Conservation (phyloP, 2,329 filamentous ascomycete species). For the Purpureocillium takamizusanense region DNA sequence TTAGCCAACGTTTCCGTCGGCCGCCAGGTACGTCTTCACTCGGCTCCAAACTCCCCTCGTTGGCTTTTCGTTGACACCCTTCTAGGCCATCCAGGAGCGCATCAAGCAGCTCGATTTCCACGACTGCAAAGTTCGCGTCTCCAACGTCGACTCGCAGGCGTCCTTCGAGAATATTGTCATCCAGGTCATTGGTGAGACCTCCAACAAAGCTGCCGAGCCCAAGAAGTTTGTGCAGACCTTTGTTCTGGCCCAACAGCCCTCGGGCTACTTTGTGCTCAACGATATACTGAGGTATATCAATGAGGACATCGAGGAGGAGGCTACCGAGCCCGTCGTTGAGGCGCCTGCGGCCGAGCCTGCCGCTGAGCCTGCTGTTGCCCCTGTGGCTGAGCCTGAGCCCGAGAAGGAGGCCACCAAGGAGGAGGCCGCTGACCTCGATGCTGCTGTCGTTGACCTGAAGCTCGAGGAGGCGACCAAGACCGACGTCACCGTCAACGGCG, state of each 20-base stretch:
- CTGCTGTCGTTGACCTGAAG: conserved; percentile 61
- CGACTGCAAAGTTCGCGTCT: conserved; percentile 95
- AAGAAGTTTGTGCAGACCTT: conserved; percentile 98
- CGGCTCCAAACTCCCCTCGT: neutral
- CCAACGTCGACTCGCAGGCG: conserved; percentile 94
- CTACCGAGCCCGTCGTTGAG: conserved; percentile 24
- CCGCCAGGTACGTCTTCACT: conserved; percentile 54
- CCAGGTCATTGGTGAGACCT: conserved; percentile 95
- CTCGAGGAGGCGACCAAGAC: conserved; percentile 52
- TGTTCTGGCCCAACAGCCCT: conserved; percentile 89
- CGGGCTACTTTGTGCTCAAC: conserved; percentile 96
- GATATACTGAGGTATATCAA: conserved; percentile 94
- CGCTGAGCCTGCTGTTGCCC: conserved; percentile 15
- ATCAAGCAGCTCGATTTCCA: conserved; percentile 91
- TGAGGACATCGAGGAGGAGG: conserved; percentile 69
- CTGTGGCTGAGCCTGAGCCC: conserved; percentile 18
- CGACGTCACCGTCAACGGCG: conserved; percentile 21
- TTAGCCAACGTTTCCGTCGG: conserved; percentile 79
- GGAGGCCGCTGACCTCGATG: conserved; percentile 26
- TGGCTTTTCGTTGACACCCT: conserved; percentile 5
- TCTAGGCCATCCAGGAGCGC: conserved; percentile 84
- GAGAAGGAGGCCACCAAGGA: conserved; percentile 32
- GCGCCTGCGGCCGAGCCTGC: conserved; percentile 13
- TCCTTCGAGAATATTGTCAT: conserved; percentile 93
- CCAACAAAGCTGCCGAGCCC: conserved; percentile 82